Base-by-base conservation (phyloP, 352 stramenopile genomes). In the Phytophthora brassicae region DNA sequence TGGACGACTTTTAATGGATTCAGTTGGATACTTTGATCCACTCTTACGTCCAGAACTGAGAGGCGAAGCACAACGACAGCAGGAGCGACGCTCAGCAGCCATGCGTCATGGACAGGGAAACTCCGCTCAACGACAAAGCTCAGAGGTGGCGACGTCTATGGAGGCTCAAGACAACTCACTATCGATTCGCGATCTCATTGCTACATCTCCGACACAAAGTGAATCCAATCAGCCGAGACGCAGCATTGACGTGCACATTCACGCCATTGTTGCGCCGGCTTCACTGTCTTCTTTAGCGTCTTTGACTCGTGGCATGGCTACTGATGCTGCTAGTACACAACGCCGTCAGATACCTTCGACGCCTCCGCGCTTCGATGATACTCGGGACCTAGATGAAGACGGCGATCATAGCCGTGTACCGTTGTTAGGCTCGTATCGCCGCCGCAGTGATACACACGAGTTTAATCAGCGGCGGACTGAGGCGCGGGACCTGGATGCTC, bases 191-290 rank as follows among this genome's bases (percentile, higher is more conserved):
- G 82, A 91, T 56, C 54, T 93, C 35, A 88, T 93, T 41, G 61
- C 71, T 0, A 79, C 70, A 0, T 73, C 73, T n/a, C 65, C 67
- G 9, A 41, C 55, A 14, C 45, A 53, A 7, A 64, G 28, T 6
- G 80, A 88, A 6, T 28, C 67, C 0, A 65, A 45, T 20, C 63
- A 75, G 28, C 60, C 62, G 2, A 78, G 81, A 44, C 82, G 82
- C 16, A 93, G 74, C 44, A 92, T 95, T 39, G 86, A 95, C 58
- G 85, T 95, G 2, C 86, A 95, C 62, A 95, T 95, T 26, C 86
- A 95, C 52, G 86, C 86, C 2, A 93, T 95, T 43, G 79, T 95
- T 6, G 77, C 86, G 9, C 84, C 86, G 19, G 84, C 79, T 3
- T 92, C 86, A 0, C 44, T 92, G 2, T 82, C 80, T 6, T 89